A percentile compares a stretch with the other conserved stretches of the same genome.
phyloP scores from a whole-genome alignment of 495 filamentous ascomycete genomes.

The Choiromyces venosus region DNA sequence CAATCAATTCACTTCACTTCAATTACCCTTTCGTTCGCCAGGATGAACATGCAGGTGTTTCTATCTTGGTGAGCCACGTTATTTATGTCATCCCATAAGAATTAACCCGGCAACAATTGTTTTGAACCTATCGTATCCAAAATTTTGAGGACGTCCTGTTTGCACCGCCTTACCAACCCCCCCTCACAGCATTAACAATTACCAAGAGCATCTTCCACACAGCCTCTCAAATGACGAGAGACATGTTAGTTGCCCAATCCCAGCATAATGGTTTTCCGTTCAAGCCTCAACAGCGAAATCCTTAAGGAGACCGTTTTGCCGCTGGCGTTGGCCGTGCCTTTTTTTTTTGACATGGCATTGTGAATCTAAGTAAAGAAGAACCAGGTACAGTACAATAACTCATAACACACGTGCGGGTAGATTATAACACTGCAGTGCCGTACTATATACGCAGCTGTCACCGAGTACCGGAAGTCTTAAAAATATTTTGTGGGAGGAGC shows the following conservation, averaged over 20 bases:
- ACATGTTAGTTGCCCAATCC: conserved; percentile 18
- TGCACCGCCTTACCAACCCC: conserved; percentile 31
- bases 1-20: neutral
- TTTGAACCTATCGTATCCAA: conserved; percentile 10
- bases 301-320: neutral
- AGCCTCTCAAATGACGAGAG: conserved; percentile 18
- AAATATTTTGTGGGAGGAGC: neutral
- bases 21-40: neutral
- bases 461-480: neutral
- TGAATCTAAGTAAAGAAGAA: neutral
- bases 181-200: conserved; percentile 30
- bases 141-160: conserved; percentile 22
- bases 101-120: conserved; percentile 33
- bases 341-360: neutral
- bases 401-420: neutral
- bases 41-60: conserved; percentile 23
- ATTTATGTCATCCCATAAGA: conserved; percentile 27
- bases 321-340: neutral
- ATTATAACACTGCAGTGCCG: too few species aligned
- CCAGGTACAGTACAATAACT: neutral
- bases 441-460: neutral
- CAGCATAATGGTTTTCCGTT: conserved; percentile 31
- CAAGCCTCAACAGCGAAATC: conserved; percentile 19
- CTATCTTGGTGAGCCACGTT: conserved; percentile 38
- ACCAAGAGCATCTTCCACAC: conserved; percentile 34